These are phyloP conservation scores for Wickerhamia fluorescens DNA, from an alignment of 805 yeast genomes.

Conservation along the genomic window DNA sequence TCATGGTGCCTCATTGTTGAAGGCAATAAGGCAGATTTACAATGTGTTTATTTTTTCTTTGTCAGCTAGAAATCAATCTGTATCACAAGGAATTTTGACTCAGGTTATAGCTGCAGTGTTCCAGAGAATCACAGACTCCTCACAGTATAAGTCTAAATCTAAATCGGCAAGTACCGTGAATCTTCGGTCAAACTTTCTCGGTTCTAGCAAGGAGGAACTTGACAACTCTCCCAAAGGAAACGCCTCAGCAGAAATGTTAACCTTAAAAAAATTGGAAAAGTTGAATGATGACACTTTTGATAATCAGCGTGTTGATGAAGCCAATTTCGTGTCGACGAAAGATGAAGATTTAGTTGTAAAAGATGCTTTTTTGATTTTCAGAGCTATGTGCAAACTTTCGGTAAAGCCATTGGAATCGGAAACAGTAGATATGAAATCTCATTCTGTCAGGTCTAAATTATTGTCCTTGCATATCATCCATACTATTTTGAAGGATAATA, in stretches of 20 bases:
- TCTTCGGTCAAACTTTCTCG: slow-evolving; percentile 11
- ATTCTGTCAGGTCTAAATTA: slow-evolving; percentile 85
- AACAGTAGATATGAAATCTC: slow-evolving; percentile 78
- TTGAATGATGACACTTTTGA: slow-evolving; percentile 44
- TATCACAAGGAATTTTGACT: slow-evolving; percentile 91
- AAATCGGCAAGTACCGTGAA: slow-evolving; percentile 13
- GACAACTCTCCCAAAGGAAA: slow-evolving; percentile 3
- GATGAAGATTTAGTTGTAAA: slow-evolving; percentile 69
- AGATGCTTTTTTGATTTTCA: slow-evolving; percentile 87
- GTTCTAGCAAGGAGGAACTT: slow-evolving; percentile 8
- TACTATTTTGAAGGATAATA: slow-evolving; percentile 76
- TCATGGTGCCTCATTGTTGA: slow-evolving; percentile 82
- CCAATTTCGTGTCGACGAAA: slow-evolving; percentile 36
- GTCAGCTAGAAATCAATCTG: slow-evolving; percentile 77
- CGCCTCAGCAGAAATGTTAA: slow-evolving; percentile 31
- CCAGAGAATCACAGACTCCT: slow-evolving; percentile 48
- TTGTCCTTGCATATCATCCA: slow-evolving; percentile 84
- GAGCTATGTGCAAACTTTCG: slow-evolving; percentile 92
- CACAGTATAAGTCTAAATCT: slow-evolving; percentile 6
- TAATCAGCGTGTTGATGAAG: slow-evolving; percentile 45
- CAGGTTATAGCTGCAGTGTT: slow-evolving; percentile 85
- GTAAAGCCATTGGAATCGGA: slow-evolving; percentile 76
- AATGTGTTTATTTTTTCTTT: slow-evolving; percentile 83
- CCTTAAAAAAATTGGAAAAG: slow-evolving; percentile 54
- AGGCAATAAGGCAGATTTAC: slow-evolving; percentile 89